These are phyloP conservation scores for Sclerotinia spermophila DNA, from an alignment of 2,329 filamentous ascomycete species.

Conservation along the genomic window DNA sequence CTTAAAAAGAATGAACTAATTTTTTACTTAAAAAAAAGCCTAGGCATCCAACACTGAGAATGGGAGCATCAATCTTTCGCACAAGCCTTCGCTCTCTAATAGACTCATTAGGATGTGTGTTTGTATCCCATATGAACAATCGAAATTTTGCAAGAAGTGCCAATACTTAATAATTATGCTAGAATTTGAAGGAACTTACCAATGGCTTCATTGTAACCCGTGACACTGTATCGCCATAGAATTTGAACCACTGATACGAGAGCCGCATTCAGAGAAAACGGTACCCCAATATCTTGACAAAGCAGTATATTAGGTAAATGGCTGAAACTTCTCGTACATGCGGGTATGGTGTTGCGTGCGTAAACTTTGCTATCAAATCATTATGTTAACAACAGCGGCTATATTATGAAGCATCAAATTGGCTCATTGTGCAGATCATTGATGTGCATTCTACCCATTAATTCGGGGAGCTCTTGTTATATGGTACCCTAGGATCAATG, in stretches of 20 bases:
- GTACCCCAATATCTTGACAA: background rate
- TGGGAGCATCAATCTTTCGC: background rate
- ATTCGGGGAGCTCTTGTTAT: background rate
- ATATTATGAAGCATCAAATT: background rate
- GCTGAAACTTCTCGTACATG: too few relatives aligned
- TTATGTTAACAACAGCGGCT: background rate
- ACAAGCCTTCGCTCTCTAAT: background rate
- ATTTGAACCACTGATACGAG: background rate
- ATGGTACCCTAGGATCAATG: background rate
- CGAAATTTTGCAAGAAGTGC: background rate
- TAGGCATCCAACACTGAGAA: background rate
- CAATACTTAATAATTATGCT: background rate
- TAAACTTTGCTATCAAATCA: conserved; percentile 1
- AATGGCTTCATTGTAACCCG: background rate
- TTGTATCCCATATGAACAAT: background rate
- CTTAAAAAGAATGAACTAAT: background rate
- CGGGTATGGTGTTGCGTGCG: background rate
- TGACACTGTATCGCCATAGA: background rate
- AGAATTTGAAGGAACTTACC: background rate
- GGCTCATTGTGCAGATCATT: background rate
- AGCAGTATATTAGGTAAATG: background rate
- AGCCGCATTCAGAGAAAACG: background rate
- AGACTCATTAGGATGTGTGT: background rate
- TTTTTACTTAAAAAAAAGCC: background rate
- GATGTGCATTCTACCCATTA: background rate